Evolutionary conservation across 352 stramenopile genomes (phyloP), one percentile per base, ranked within the genome.

Genomic region (Pythium utonaiense): DNA sequence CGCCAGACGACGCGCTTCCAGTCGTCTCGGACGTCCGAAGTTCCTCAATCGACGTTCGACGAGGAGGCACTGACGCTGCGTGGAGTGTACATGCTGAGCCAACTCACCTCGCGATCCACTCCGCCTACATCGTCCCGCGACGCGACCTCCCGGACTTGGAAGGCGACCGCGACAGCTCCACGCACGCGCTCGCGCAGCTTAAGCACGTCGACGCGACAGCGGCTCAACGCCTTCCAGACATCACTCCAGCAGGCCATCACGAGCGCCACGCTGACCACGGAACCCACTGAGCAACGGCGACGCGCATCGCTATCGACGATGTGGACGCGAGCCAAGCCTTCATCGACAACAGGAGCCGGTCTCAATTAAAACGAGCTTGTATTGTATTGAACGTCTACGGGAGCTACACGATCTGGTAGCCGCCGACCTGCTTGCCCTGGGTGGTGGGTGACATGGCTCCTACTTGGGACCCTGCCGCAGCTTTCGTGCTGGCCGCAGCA

Each of bases 361-460:
- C 33, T 40, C 33, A 40, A 13, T 13, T 40, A 12, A 22, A 9
- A 6, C 5, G 28, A 33, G 5, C 9, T 33, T 33, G 9, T 33
- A 25, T 25, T 31, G 19, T 33, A 52, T 9, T n/a, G 9, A 33
- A 9, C 5, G 5, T 33, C 28, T 33, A 9, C 5, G 28, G 5
- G 44, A 52, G 22, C 13, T 59, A 59, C 22, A 59, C 52, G 24
- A 59, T 42, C 13, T 59, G 34, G 25, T 59, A 59, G 19, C 52
- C 52, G 4, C 34, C 52, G 8, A 50, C 24, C 22, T 57, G 51
- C 22, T 22, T 54, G 21, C 14, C 8, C 33, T 40, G 33, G 8
- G 33, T n/a, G 9, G 33, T 40, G 8, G 33, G 33, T 13, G 33
- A 40, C 33, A 40, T 13, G 3, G 3, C 9, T 7, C 33, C 33